Conservation (phyloP, 352 stramenopile genomes). For the Phytophthora colocasiae region DNA sequence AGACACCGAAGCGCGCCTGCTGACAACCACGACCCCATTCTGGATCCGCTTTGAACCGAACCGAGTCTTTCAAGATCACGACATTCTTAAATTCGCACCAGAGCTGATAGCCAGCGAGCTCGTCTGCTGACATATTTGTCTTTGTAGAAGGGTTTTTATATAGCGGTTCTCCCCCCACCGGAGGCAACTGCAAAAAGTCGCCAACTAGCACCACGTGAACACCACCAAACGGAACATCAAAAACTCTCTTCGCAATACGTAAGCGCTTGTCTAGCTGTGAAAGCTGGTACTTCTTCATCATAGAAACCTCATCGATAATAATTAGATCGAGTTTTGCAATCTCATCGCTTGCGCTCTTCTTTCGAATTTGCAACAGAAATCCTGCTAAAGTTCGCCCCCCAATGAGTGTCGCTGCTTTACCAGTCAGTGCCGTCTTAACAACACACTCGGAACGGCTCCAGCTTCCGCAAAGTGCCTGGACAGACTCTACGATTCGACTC, state of each 20-base stretch:
- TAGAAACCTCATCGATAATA: neutral
- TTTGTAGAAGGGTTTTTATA: no score
- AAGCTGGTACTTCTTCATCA: neutral
- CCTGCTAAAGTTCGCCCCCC: neutral
- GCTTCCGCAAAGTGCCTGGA: neutral
- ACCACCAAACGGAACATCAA: neutral
- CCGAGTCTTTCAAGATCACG: neutral
- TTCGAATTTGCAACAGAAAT: neutral
- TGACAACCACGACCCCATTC: conserved; percentile 7
- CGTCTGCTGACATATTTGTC: no score
- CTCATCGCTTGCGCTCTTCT: no score
- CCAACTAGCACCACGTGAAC: neutral
- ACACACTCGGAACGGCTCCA: neutral
- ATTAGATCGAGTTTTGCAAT: neutral
- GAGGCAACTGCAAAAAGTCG: neutral
- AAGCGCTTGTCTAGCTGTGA: neutral
- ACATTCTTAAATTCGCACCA: neutral
- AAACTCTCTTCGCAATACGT: neutral
- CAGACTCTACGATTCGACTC: neutral
- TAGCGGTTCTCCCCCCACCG: neutral
- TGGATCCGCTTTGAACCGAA: conserved; percentile 3
- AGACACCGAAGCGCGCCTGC: conserved; percentile 2
- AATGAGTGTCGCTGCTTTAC: neutral
- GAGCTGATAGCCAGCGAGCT: neutral
- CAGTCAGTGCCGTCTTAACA: neutral